These are phyloP conservation scores for Melampsora larici-populina DNA, from an alignment of 1,284 basidiomycete species.

Conservation along the genomic window DNA sequence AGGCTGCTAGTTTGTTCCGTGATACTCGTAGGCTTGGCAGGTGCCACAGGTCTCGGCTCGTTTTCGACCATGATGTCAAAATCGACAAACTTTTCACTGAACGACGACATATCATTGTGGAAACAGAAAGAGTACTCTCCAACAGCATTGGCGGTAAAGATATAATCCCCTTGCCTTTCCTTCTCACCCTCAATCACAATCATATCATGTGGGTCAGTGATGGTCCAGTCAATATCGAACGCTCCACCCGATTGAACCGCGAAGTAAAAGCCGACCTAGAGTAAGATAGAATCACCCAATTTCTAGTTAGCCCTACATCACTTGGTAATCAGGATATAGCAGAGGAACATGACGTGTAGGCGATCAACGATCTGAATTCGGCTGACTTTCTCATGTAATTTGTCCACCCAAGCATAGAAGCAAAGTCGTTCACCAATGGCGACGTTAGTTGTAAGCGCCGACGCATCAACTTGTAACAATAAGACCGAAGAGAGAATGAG, in stretches of 20 bases:
- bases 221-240: constrained; percentile 92
- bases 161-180: constrained; percentile 93
- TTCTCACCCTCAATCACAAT: constrained; percentile 77
- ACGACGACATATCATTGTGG: constrained; percentile 88
- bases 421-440: constrained; percentile 81
- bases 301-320: constrained; percentile 21
- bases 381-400: constrained; percentile 82
- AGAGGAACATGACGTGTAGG: constrained; percentile 51
- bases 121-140: constrained; percentile 99
- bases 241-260: constrained; percentile 90
- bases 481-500: background rate
- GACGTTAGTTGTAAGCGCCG: constrained; percentile 83
- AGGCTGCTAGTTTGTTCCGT: constrained; percentile 82
- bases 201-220: constrained; percentile 83
- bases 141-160: constrained; percentile 86
- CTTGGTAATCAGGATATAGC: background rate
- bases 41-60: constrained; percentile 78
- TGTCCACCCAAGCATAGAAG: constrained; percentile 96
- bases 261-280: constrained; percentile 58
- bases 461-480: constrained; percentile 47
- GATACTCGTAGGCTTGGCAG: constrained; percentile 66
- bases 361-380: constrained; percentile 56
- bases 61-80: constrained; percentile 91
- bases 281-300: background rate
- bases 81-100: constrained; percentile 87